These are phyloP conservation scores for Talaromyces trachyspermus DNA, from an alignment of 495 filamentous ascomycete species.

Conservation along the genomic window DNA sequence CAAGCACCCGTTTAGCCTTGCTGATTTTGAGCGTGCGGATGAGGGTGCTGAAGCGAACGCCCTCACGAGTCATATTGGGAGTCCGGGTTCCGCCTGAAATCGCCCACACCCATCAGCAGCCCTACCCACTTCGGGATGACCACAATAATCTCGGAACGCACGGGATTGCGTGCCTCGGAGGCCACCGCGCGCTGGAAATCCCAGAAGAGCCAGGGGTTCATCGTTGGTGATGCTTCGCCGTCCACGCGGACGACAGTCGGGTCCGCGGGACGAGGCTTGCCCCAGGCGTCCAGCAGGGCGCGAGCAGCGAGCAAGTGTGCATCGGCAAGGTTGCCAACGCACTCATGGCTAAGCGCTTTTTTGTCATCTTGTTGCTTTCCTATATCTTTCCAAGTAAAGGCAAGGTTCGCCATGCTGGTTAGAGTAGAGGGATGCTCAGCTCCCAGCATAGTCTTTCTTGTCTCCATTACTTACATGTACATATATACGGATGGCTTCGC, in stretches of 20 bases:
- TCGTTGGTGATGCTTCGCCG: slow-evolving; percentile 40
- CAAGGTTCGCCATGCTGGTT: too few species aligned
- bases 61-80: slow-evolving; percentile 9
- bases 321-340: too few species aligned
- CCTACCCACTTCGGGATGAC: slow-evolving; percentile 5
- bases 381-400: too few species aligned
- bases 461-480: too few species aligned
- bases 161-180: slow-evolving; percentile 3
- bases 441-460: too few species aligned
- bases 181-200: slow-evolving; percentile 32
- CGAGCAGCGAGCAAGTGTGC: slow-evolving; percentile 63
- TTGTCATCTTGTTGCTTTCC: too few species aligned
- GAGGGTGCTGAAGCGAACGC: slow-evolving; percentile 8
- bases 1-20: slow-evolving; percentile 63
- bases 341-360: too few species aligned
- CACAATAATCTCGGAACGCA: slow-evolving; percentile 3
- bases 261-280: slow-evolving; percentile 39
- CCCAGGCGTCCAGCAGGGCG: slow-evolving; percentile 44
- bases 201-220: slow-evolving; percentile 33
- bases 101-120: slow-evolving; percentile 4
- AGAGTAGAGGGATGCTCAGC: too few species aligned
- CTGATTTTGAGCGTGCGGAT: slow-evolving; percentile 38
- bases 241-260: slow-evolving; percentile 25
- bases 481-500: too few species aligned
- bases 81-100: slow-evolving; percentile 3